Evolutionary conservation across 306 rosid genomes (phyloP), one percentile per base, ranked within the genome.

Genomic region (Lathyrus oleraceus): DNA sequence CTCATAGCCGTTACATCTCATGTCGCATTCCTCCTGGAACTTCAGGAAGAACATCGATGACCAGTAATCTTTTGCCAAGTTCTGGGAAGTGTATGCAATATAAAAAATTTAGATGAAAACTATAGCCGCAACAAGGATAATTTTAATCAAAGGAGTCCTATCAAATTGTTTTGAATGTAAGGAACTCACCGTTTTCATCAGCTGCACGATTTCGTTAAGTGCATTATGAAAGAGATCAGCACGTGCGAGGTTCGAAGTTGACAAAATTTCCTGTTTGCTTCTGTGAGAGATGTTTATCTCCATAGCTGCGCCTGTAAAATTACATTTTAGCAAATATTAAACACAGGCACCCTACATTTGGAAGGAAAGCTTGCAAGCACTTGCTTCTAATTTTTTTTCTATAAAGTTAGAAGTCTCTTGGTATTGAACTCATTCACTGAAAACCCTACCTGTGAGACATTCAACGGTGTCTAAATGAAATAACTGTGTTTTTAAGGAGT

Each of bases 281-380:
- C 91, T 83, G 70, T 94, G 89, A 78, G 99, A 94, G 72, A 94
- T 94, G 78, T 91, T 94, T 54, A 94, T 89, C 83, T 94, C 99
- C 96, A 80, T 86, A 56, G 86, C 58, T 1, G 92, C 92, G 38
- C 99, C 99, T 94, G 78, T 65, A 65, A 42, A 63, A 81, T 39
- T 52, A 72, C 72, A 74, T 58, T 75, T 28, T 36, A 54, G 47
- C 17, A 63, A 64, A 71, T 42, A 35, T 15, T 27, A 54, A 8
- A 30, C 28, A 56, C 61, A 65, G 19, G 30, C 4, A 1, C 56
- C 38, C 35, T 56, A 69, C 11, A 65, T 51, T 77, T 69, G 20
- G 40, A 25, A 65, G 65, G 15, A 59, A 80, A 10, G 6, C 47
- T 56, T 64, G 70, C 62, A 57, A 32, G 25, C 10, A 19, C 11